A percentile compares a stretch with the other conserved stretches of the same genome.
phyloP scores from a whole-genome alignment of 495 filamentous ascomycete species.

The Zalerion maritima region DNA sequence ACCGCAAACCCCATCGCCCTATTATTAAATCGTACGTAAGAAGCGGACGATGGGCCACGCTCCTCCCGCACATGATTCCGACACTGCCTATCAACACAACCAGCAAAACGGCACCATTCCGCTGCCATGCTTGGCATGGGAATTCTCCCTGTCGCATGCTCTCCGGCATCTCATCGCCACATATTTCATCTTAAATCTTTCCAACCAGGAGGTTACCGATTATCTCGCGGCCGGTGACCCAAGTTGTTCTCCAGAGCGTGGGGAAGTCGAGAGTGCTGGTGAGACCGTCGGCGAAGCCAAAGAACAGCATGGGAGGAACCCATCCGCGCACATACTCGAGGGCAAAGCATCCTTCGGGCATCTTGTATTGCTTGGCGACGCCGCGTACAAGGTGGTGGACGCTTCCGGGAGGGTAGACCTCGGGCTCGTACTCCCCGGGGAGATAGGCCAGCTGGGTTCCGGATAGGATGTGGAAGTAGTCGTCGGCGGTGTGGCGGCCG shows the following conservation, averaged over 20 bases:
- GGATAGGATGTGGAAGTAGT: constrained; percentile 80
- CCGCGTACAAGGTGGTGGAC: constrained; percentile 68
- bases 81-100: too few relatives aligned
- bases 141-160: too few relatives aligned
- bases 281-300: constrained; percentile 70
- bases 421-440: constrained; percentile 53
- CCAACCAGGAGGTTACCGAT: constrained; percentile 49
- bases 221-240: constrained; percentile 60
- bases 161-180: too few relatives aligned
- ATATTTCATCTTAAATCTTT: too few relatives aligned
- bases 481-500: constrained; percentile 75
- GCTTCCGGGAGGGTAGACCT: constrained; percentile 59
- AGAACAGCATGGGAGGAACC: constrained; percentile 82
- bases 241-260: constrained; percentile 62
- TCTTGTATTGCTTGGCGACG: constrained; percentile 72
- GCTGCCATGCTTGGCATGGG: too few relatives aligned
- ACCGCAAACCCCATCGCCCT: too few relatives aligned
- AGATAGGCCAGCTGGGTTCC: constrained; percentile 61
- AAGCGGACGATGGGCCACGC: too few relatives aligned
- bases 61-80: too few relatives aligned
- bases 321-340: constrained; percentile 80
- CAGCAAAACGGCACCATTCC: too few relatives aligned
- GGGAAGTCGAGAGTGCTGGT: constrained; percentile 61
- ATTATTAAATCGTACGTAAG: too few relatives aligned
- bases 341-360: constrained; percentile 66